Conservation (phyloP, 768 basidiomycete genomes). For the Pleurotus eryngii region DNA sequence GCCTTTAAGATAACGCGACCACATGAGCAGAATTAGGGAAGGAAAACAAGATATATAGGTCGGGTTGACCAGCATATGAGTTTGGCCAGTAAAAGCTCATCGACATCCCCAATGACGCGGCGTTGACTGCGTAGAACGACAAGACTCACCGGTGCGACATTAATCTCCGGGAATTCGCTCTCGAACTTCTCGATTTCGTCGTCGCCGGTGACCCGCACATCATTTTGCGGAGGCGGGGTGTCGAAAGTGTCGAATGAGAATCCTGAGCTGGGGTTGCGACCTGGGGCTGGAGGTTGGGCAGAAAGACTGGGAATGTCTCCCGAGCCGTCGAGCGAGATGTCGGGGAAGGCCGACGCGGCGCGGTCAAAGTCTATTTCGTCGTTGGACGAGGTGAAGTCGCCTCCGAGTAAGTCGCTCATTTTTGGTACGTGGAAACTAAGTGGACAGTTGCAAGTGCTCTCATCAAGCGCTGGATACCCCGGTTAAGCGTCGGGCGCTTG, state of each 20-base stretch:
- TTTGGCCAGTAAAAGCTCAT: background rate
- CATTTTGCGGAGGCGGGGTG: slow-evolving; percentile 39
- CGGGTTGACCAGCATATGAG: too few relatives aligned
- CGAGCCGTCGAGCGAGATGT: slow-evolving; percentile 71
- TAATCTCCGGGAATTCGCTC: slow-evolving; percentile 81
- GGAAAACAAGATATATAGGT: background rate
- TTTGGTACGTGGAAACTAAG: slow-evolving; percentile 20
- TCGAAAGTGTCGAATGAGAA: slow-evolving; percentile 74
- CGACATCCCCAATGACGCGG: background rate
- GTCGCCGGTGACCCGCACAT: slow-evolving; percentile 79
- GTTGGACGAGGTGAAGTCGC: slow-evolving; percentile 20
- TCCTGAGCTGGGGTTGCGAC: slow-evolving; percentile 31
- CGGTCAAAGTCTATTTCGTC: slow-evolving; percentile 79
- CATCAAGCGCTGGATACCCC: too few relatives aligned
- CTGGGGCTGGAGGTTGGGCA: slow-evolving; percentile 27
- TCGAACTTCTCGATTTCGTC: slow-evolving; percentile 86
- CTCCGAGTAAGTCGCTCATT: slow-evolving; percentile 39
- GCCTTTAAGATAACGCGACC: background rate
- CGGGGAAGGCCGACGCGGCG: slow-evolving; percentile 82
- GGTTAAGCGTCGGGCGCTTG: too few relatives aligned
- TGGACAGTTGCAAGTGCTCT: too few relatives aligned
- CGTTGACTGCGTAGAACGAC: background rate
- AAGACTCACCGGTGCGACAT: slow-evolving; percentile 37
- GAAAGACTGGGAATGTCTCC: slow-evolving; percentile 48
- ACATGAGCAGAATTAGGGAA: background rate